A percentile compares a stretch with the other conserved stretches of the same genome.
Conservation (phyloP, 177 flowering plant genomes). For the Vitis hybrid region DNA sequence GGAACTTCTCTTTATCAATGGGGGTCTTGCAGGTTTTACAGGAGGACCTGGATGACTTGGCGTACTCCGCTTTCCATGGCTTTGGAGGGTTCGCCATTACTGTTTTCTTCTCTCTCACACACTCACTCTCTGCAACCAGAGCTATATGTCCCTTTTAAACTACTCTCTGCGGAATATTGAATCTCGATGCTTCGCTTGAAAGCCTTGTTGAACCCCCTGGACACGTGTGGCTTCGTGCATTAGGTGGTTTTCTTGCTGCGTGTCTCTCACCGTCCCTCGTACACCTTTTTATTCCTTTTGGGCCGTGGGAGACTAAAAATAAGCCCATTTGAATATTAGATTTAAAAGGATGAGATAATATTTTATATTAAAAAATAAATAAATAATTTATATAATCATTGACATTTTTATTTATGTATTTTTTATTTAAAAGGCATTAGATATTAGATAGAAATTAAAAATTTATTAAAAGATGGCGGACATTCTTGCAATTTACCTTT, state of each 20-base stretch:
- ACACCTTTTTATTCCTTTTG: neutral
- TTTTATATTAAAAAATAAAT: too few relatives aligned
- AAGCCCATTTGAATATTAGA: too few relatives aligned
- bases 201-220: neutral
- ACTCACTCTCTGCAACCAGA: too few relatives aligned
- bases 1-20: conserved; percentile 66
- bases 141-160: too few relatives aligned
- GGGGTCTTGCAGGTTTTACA: conserved; percentile 80
- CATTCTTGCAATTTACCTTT: too few relatives aligned
- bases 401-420: too few relatives aligned
- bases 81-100: conserved; percentile 74
- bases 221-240: neutral
- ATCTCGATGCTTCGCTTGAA: neutral
- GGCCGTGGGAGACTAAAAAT: too few relatives aligned
- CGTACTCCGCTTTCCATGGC: conserved; percentile 97
- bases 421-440: too few relatives aligned
- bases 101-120: neutral
- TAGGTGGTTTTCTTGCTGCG: neutral
- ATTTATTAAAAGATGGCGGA: too few relatives aligned
- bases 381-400: too few relatives aligned
- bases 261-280: neutral
- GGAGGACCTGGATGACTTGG: conserved; percentile 84
- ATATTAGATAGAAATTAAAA: too few relatives aligned
- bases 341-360: too few relatives aligned
- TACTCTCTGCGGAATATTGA: neutral